phyloP scores from a whole-genome alignment of 768 basidiomycete genomes.

The Serendipita sp. region DNA sequence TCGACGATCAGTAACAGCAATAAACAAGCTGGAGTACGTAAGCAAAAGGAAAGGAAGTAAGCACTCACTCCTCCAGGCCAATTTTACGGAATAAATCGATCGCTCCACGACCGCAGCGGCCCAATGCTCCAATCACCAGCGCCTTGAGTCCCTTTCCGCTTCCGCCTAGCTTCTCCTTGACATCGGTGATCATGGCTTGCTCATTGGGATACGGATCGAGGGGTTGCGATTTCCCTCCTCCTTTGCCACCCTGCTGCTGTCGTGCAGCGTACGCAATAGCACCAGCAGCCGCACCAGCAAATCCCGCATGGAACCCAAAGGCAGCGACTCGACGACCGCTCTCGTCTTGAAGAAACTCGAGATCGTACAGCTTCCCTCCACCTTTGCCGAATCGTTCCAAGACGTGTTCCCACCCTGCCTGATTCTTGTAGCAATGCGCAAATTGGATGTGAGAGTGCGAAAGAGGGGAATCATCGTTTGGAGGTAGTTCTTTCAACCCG shows the following conservation, averaged over 20 bases:
- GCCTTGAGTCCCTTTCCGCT: conserved; percentile 64
- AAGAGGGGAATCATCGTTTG: conserved; percentile 55
- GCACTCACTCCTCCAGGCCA: conserved; percentile 84
- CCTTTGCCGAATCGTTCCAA: conserved; percentile 76
- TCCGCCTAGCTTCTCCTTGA: conserved; percentile 49
- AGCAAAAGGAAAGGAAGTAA: not conserved
- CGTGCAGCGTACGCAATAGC: conserved; percentile 63
- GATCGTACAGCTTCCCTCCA: conserved; percentile 75
- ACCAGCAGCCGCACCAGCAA: conserved; percentile 79
- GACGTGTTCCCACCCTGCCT: conserved; percentile 81
- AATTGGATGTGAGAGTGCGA: conserved; percentile 96
- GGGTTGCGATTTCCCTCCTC: conserved; percentile 43
- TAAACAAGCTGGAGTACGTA: no score
- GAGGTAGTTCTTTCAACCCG: conserved; percentile 91
- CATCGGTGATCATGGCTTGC: conserved; percentile 58
- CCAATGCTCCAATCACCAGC: conserved; percentile 90
- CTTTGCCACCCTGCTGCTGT: conserved; percentile 43
- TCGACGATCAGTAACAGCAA: not conserved
- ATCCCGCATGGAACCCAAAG: conserved; percentile 96
- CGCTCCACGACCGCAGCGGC: conserved; percentile 87
- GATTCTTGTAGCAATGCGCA: conserved; percentile 93
- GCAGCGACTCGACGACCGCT: conserved; percentile 85
- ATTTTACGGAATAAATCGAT: conserved; percentile 92
- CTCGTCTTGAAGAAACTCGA: conserved; percentile 85
- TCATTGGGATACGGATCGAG: conserved; percentile 79